Percentiles rank a stretch among this genome's conserved stretches.
Conservation (phyloP, 2,329 filamentous ascomycete species). For the Rutstroemia sydowiana region DNA sequence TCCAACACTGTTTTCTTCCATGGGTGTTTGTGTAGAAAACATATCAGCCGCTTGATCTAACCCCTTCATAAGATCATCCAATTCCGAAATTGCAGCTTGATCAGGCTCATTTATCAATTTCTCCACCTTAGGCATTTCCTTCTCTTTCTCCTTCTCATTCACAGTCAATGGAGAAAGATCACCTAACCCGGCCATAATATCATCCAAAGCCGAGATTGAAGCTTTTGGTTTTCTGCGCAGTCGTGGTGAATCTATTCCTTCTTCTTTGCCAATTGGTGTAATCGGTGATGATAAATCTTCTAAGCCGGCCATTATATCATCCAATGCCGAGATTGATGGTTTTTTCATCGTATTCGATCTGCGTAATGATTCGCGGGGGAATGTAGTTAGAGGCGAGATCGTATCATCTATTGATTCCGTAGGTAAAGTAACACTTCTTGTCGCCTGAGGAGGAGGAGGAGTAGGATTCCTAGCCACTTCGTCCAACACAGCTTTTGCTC, state of each 20-base stretch:
- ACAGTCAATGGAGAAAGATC: neutral
- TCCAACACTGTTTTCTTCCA: neutral
- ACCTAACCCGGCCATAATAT: constrained; percentile 8
- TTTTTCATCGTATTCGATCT: neutral
- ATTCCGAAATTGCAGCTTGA: neutral
- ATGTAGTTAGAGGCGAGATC: too few species aligned
- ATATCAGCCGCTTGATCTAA: neutral
- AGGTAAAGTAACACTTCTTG: neutral
- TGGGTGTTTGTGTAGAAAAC: neutral
- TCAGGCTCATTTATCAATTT: neutral
- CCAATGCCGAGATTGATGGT: neutral
- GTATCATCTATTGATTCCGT: too few species aligned
- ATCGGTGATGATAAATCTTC: neutral
- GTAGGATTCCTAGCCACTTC: too few species aligned
- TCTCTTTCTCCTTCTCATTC: constrained; percentile 1
- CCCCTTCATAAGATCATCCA: constrained; percentile 11
- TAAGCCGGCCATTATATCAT: neutral
- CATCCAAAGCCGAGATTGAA: constrained; percentile 9
- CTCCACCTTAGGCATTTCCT: neutral
- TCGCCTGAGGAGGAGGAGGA: too few species aligned
- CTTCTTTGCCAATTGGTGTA: neutral
- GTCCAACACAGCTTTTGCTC: constrained; percentile 5
- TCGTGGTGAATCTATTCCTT: neutral
- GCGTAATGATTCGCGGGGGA: too few species aligned
- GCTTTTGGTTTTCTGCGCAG: neutral